Conservation (phyloP, 2,329 filamentous ascomycete genomes). For the Orbilia blumenaviensis region DNA sequence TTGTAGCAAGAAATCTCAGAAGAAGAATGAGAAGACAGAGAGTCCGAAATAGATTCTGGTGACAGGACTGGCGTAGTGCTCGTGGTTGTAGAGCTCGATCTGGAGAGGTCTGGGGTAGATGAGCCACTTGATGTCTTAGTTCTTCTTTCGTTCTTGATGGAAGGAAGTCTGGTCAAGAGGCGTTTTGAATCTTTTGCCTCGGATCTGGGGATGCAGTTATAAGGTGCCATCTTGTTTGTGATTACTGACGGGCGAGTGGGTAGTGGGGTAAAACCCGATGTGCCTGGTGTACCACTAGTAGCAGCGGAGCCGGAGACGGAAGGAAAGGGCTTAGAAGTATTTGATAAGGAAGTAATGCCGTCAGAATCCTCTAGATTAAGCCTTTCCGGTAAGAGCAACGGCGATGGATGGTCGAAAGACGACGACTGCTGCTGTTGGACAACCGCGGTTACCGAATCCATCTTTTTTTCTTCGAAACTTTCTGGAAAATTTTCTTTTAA, state of each 20-base stretch:
- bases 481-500: slow-evolving; percentile 24
- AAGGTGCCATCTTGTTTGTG: slow-evolving; percentile 53
- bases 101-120: slow-evolving; percentile 47
- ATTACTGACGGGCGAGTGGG: slow-evolving; percentile 48
- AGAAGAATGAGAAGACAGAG: slow-evolving; percentile 28
- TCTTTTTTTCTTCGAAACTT: slow-evolving; percentile 23
- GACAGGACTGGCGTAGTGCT: slow-evolving; percentile 46
- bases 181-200: slow-evolving; percentile 38
- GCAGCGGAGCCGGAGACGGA: slow-evolving; percentile 8
- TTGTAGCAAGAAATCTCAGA: slow-evolving; percentile 47
- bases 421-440: slow-evolving; percentile 16
- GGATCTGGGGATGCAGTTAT: slow-evolving; percentile 39
- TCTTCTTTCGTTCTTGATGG: slow-evolving; percentile 49
- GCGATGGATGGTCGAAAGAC: slow-evolving; percentile 40
- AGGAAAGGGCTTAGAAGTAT: slow-evolving; percentile 4
- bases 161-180: slow-evolving; percentile 42
- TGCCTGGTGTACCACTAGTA: background rate
- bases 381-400: slow-evolving; percentile 48
- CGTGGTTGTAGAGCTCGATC: slow-evolving; percentile 47
- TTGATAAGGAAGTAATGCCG: slow-evolving; percentile 35
- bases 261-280: slow-evolving; percentile 47
- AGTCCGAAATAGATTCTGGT: slow-evolving; percentile 34
- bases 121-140: slow-evolving; percentile 37
- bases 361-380: slow-evolving; percentile 43
- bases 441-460: slow-evolving; percentile 34